These are phyloP conservation scores for Myxozyma udenii DNA, from an alignment of 805 yeast species.

Conservation along the genomic window DNA sequence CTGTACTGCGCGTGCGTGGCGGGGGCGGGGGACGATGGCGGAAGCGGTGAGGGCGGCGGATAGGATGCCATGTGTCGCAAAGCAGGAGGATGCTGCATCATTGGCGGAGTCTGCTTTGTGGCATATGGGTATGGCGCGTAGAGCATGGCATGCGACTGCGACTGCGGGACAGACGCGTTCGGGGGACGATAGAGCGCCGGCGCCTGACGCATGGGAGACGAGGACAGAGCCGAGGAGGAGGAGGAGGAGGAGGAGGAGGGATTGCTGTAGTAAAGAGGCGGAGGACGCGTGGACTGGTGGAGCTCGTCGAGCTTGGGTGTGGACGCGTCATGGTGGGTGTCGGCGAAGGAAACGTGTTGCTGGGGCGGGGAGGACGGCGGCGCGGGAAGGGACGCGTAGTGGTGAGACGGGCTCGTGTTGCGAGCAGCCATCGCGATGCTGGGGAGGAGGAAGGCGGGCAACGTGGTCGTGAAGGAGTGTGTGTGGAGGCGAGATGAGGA, in stretches of 20 bases:
- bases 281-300: conserved; percentile 1
- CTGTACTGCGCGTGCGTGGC: too few species aligned
- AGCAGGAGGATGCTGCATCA: not conserved
- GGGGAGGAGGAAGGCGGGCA: not conserved
- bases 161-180: conserved; percentile 1
- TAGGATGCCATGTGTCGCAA: not conserved
- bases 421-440: not conserved
- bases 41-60: not conserved
- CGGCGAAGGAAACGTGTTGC: conserved; percentile 2
- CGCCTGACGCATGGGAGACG: conserved; percentile 15
- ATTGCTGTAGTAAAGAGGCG: conserved; percentile 4
- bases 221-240: conserved; percentile 13
- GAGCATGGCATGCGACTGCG: not conserved
- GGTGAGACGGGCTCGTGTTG: not conserved
- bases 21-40: not conserved
- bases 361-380: conserved; percentile 26
- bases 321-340: conserved; percentile 1
- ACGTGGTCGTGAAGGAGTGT: not conserved
- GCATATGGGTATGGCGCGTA: not conserved
- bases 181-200: conserved; percentile 4
- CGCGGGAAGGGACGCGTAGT: not conserved
- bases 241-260: conserved; percentile 9
- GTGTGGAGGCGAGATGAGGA: not conserved
- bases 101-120: not conserved
- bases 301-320: not conserved